Percentiles rank a stretch among this genome's conserved stretches.
Evolutionary conservation across 2,329 filamentous ascomycete species (phyloP).

Genomic region (Alternaria sp.): DNA sequence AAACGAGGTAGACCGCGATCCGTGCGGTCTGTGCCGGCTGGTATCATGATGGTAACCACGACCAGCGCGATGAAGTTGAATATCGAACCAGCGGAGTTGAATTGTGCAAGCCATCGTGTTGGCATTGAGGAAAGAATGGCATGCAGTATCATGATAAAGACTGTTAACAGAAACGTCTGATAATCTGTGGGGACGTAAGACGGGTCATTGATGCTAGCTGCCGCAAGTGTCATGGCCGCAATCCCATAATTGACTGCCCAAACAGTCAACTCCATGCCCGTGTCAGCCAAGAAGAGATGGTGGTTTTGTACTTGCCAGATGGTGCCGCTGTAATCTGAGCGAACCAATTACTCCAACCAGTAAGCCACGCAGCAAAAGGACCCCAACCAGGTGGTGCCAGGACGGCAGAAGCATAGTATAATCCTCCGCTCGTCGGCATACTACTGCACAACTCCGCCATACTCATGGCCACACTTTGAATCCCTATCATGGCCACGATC

Average conservation of each 20-base stretch:
- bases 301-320: slow-evolving; percentile 51
- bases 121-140: slow-evolving; percentile 73
- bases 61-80: slow-evolving; percentile 75
- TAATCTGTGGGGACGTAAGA: slow-evolving; percentile 70
- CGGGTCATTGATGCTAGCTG: slow-evolving; percentile 72
- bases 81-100: slow-evolving; percentile 74
- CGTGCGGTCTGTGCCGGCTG: slow-evolving; percentile 63
- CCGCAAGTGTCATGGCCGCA: slow-evolving; percentile 75
- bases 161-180: slow-evolving; percentile 73
- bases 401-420: slow-evolving; percentile 78
- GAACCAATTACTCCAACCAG: slow-evolving; percentile 75
- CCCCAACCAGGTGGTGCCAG: slow-evolving; percentile 72
- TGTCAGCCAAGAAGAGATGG: not conserved
- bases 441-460: slow-evolving; percentile 75
- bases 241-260: slow-evolving; percentile 68
- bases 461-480: slow-evolving; percentile 72
- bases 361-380: slow-evolving; percentile 72
- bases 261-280: slow-evolving; percentile 15
- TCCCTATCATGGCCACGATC: slow-evolving; percentile 75
- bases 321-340: slow-evolving; percentile 72
- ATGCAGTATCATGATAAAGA: slow-evolving; percentile 73
- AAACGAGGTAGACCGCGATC: slow-evolving; percentile 66
- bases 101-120: slow-evolving; percentile 72
- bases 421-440: slow-evolving; percentile 75
- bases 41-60: slow-evolving; percentile 73